Percentiles rank a stretch among this genome's conserved stretches.
Conservation (phyloP, 768 basidiomycete genomes). For the Lepiota brunneoincarnata region DNA sequence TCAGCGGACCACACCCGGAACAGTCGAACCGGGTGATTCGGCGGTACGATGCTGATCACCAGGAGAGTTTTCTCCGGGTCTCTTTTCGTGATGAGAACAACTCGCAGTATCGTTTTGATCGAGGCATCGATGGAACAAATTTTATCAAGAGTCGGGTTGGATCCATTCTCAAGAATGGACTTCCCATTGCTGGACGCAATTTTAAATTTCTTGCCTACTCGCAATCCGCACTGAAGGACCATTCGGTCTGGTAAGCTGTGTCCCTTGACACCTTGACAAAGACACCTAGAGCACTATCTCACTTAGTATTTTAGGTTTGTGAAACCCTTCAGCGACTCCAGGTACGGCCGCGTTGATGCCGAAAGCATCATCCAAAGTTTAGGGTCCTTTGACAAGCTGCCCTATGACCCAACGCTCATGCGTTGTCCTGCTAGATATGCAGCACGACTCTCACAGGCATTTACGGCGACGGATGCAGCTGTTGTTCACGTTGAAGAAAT, state of each 20-base stretch:
- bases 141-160: slow-evolving; percentile 53
- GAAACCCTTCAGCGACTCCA: slow-evolving; percentile 43
- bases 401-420: slow-evolving; percentile 45
- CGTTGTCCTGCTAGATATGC: slow-evolving; percentile 68
- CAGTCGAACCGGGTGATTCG: slow-evolving; percentile 18
- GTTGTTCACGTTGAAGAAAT: slow-evolving; percentile 52
- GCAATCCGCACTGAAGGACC: slow-evolving; percentile 70
- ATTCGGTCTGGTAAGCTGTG: slow-evolving; percentile 48
- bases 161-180: slow-evolving; percentile 38
- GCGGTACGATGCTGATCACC: slow-evolving; percentile 10
- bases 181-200: slow-evolving; percentile 50
- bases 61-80: slow-evolving; percentile 17
- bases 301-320: slow-evolving; percentile 51
- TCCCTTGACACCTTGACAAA: not conserved
- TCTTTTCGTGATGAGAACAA: slow-evolving; percentile 17
- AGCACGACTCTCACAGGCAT: slow-evolving; percentile 70
- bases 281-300: not conserved
- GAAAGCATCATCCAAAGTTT: slow-evolving; percentile 49
- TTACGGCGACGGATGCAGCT: slow-evolving; percentile 67
- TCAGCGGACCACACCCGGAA: slow-evolving; percentile 16
- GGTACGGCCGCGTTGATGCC: slow-evolving; percentile 34
- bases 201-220: slow-evolving; percentile 74
- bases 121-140: slow-evolving; percentile 22
- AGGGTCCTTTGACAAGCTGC: slow-evolving; percentile 49
- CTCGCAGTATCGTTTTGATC: slow-evolving; percentile 16